phyloP scores from a whole-genome alignment of 148 eudicot species.

The Fallopia convolvulus region DNA sequence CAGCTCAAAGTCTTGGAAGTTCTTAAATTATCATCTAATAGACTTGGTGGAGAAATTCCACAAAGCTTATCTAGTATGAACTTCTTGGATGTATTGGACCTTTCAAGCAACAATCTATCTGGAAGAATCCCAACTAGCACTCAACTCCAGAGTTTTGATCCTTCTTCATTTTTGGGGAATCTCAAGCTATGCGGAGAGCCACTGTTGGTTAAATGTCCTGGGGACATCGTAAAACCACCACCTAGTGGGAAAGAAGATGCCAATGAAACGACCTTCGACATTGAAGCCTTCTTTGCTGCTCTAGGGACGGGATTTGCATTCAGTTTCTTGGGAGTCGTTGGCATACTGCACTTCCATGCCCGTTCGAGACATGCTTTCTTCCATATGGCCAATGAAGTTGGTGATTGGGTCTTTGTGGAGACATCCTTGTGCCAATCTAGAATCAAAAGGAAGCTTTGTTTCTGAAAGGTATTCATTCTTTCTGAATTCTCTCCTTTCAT shows the following conservation, averaged over 20 bases:
- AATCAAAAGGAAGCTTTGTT: not conserved
- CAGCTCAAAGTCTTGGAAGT: too few relatives aligned
- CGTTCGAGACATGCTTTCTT: not conserved
- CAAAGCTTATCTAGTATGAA: too few relatives aligned
- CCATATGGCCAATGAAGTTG: not conserved
- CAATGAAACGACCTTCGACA: not conserved
- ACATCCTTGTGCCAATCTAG: not conserved
- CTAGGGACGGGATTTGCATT: not conserved
- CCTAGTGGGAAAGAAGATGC: not conserved
- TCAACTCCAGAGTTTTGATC: constrained; percentile 28
- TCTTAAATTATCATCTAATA: too few relatives aligned
- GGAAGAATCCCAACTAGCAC: too few relatives aligned
- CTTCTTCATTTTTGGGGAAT: constrained; percentile 31
- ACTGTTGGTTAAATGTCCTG: constrained; percentile 16
- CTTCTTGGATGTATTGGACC: too few relatives aligned
- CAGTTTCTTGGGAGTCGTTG: not conserved
- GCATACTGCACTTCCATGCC: not conserved
- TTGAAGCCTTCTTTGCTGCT: not conserved
- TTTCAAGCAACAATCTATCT: too few relatives aligned
- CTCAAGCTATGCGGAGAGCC: constrained; percentile 42
- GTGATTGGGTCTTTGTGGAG: not conserved
- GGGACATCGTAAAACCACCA: not conserved
- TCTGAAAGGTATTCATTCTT: not conserved
- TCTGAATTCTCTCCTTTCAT: not conserved
- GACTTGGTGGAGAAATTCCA: too few relatives aligned